phyloP scores from a whole-genome alignment of 2,329 filamentous ascomycete species.

The Hypoxylon sp. region DNA sequence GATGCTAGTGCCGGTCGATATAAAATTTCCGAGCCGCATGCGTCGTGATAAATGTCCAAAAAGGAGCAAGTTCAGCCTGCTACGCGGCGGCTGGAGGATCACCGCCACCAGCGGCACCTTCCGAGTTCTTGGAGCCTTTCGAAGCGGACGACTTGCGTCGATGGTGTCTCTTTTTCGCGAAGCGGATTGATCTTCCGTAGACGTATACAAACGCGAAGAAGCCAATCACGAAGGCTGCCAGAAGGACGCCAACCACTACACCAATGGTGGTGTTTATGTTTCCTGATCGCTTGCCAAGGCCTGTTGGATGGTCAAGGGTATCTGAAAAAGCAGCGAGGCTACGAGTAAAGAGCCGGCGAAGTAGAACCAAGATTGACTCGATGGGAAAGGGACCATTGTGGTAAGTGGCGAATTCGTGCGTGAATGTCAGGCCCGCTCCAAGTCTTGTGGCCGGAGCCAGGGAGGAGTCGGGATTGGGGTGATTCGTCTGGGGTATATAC shows the following conservation, averaged over 20 bases:
- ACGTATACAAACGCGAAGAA: slow-evolving; percentile 44
- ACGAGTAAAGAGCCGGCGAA: slow-evolving; percentile 22
- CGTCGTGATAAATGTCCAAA: slow-evolving; percentile 14
- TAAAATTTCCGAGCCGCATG: slow-evolving; percentile 11
- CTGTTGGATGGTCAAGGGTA: slow-evolving; percentile 20
- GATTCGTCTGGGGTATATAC: slow-evolving; percentile 43
- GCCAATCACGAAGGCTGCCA: slow-evolving; percentile 45
- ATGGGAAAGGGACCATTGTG: slow-evolving; percentile 19
- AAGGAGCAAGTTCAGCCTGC: background rate
- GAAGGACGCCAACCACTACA: slow-evolving; percentile 47
- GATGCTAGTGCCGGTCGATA: background rate
- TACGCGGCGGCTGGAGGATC: slow-evolving; percentile 35
- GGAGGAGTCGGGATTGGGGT: slow-evolving; percentile 28
- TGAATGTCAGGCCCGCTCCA: slow-evolving; percentile 18
- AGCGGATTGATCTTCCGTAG: slow-evolving; percentile 46
- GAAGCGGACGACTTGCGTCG: slow-evolving; percentile 41
- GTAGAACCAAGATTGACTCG: slow-evolving; percentile 16
- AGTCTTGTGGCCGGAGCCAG: slow-evolving; percentile 27
- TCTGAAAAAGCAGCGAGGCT: slow-evolving; percentile 17
- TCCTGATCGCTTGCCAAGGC: slow-evolving; percentile 39
- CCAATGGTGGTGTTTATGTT: slow-evolving; percentile 47
- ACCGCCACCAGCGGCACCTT: slow-evolving; percentile 23
- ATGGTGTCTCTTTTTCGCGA: slow-evolving; percentile 34
- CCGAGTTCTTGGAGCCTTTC: slow-evolving; percentile 35
- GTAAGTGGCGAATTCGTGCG: slow-evolving; percentile 21